Evolutionary conservation across 257 asterid genomes (phyloP), one percentile per base, ranked within the genome.

Genomic region (Solanum sitiens): DNA sequence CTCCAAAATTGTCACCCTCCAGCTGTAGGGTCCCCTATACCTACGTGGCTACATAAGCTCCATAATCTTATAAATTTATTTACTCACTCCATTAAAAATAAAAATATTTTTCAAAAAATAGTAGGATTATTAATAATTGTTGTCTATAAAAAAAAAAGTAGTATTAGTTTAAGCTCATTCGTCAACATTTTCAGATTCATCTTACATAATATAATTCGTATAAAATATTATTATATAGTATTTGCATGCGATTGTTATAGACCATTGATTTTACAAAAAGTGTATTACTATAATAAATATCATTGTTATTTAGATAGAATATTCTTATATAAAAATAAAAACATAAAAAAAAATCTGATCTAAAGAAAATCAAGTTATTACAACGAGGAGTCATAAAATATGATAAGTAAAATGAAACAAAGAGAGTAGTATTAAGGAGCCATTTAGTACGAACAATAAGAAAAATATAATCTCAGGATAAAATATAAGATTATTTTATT

Each of bases 1-100:
- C 80, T 86, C 63, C 89, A 56, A 70, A 89, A 53, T 23, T 37
- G 86, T 61, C 77, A 83, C 86, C 15, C 68, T 73, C 44, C 68
- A 47, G 14, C 67, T 80, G 27, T 80, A 47, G 68, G 42, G 44
- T 80, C 44, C 30, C 68, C 10, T 47, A 27, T 75, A 18, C 74
- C 77, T 27, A 92, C 94, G 98, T 94, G 98, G 95, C 92, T 61
- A 12, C 89, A 89, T 89, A 86, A 86, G 85, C 91, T 88, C 94
- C 96, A 86, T 86, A 71, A 30, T 80, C 10, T 30, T 13, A 80
- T 35, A 25, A 44, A 77, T 77, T 77, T 14, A 77, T 42, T 77
- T 14, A 72, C 86, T 88, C 87, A 32, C 79, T 21, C 25, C n/a
- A 79, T 25, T 13, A 68, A 16, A 76, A n/a, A 1, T 25, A 15